These are phyloP conservation scores for Exophiala lecanii-corni DNA, from an alignment of 2,329 filamentous ascomycete species.

Conservation along the genomic window DNA sequence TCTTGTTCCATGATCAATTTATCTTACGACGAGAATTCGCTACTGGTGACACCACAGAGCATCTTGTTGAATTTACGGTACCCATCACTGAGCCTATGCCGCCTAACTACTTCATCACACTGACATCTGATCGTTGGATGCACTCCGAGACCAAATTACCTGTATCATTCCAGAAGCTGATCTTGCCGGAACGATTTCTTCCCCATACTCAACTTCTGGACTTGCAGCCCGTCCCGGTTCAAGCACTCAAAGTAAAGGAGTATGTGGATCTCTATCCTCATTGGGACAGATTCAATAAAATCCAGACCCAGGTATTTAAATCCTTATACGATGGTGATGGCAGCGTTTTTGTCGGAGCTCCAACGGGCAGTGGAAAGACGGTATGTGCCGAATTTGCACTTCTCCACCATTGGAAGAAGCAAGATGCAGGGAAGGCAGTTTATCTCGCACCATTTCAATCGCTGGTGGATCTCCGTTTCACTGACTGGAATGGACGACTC, in stretches of 20 bases:
- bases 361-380: conserved; percentile 93
- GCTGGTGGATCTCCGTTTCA: conserved; percentile 73
- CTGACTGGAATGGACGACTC: conserved; percentile 81
- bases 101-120: conserved; percentile 95
- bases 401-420: conserved; percentile 76
- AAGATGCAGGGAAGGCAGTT: conserved; percentile 70
- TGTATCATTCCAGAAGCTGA: conserved; percentile 90
- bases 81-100: conserved; percentile 97
- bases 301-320: conserved; percentile 96
- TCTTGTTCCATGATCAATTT: conserved; percentile 92
- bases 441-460: conserved; percentile 96
- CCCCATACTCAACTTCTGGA: conserved; percentile 89
- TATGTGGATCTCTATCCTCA: conserved; percentile 76
- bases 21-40: conserved; percentile 87
- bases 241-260: conserved; percentile 80
- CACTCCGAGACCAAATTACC: conserved; percentile 90
- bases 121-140: conserved; percentile 97
- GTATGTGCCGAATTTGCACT: conserved; percentile 93
- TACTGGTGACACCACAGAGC: conserved; percentile 78
- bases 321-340: conserved; percentile 86
- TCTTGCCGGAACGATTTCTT: conserved; percentile 91
- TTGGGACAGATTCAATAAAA: conserved; percentile 90
- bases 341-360: conserved; percentile 88
- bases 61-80: conserved; percentile 92
- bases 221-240: conserved; percentile 82